These are phyloP conservation scores for Xylariaceae sp. DNA, from an alignment of 2,329 filamentous ascomycete species.

Conservation along the genomic window DNA sequence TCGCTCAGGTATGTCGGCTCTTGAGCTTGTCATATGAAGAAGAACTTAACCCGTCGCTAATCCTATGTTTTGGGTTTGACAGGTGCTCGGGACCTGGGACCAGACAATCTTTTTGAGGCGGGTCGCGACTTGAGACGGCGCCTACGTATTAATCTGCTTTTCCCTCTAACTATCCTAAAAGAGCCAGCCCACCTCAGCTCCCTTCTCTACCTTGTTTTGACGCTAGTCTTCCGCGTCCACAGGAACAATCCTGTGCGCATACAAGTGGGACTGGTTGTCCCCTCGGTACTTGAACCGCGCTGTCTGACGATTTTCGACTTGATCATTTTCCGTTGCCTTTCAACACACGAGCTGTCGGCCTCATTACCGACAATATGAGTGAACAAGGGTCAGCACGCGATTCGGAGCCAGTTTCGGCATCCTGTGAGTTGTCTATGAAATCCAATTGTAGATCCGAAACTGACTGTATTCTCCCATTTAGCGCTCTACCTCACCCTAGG, in stretches of 20 bases:
- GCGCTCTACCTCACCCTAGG: slow-evolving; percentile 40
- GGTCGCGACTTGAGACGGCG: not conserved
- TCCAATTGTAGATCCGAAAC: not conserved
- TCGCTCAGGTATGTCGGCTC: too few species aligned
- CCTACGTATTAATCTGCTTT: not conserved
- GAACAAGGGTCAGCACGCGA: slow-evolving; percentile 15
- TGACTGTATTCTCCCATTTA: slow-evolving; percentile 7
- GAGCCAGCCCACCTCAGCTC: not conserved
- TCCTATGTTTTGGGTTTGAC: not conserved
- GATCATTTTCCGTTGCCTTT: not conserved
- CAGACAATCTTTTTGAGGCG: not conserved
- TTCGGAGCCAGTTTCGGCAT: slow-evolving; percentile 12
- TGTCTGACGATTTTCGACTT: too few species aligned
- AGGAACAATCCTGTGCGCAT: too few species aligned
- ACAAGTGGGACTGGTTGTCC: too few species aligned
- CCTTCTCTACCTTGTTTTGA: not conserved
- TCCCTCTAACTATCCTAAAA: not conserved
- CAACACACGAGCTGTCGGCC: not conserved
- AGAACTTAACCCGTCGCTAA: too few species aligned
- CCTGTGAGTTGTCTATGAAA: slow-evolving; percentile 14
- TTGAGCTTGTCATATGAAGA: too few species aligned
- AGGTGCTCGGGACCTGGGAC: not conserved
- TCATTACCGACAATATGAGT: slow-evolving; percentile 16
- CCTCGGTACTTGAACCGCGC: too few species aligned
- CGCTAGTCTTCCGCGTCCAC: not conserved